These are phyloP conservation scores for Silene uniflora DNA, from an alignment of 148 eudicot genomes.

Conservation along the genomic window DNA sequence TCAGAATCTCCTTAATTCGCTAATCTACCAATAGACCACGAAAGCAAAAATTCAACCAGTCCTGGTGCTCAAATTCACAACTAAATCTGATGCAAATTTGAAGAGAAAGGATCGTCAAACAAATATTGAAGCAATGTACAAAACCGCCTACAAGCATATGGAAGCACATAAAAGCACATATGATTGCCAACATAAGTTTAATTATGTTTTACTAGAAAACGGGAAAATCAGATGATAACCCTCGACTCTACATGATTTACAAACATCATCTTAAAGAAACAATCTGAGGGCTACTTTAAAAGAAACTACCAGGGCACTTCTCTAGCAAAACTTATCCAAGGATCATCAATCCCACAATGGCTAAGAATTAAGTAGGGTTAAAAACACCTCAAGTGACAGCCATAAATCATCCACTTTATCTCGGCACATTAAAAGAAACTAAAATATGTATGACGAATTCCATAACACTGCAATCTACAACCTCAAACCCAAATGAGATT, in stretches of 20 bases:
- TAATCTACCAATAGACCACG: constrained; percentile 20
- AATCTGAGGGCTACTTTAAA: background rate
- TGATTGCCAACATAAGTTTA: background rate
- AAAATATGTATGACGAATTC: background rate
- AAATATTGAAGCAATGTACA: background rate
- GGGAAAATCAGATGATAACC: background rate
- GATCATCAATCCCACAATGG: constrained; percentile 5
- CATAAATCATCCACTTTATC: background rate
- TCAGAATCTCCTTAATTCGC: constrained; percentile 28
- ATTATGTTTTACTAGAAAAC: background rate
- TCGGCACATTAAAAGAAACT: background rate
- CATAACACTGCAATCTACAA: background rate
- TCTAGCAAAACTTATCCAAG: constrained; percentile 7
- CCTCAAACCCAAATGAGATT: too few relatives aligned
- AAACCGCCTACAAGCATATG: background rate
- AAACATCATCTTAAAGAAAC: constrained; percentile 19
- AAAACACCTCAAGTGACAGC: constrained; percentile 1
- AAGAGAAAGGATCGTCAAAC: background rate
- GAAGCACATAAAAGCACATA: background rate
- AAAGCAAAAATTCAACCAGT: constrained; percentile 14
- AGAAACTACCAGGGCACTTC: constrained; percentile 22
- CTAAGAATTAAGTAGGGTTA: background rate
- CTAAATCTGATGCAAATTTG: constrained; percentile 14
- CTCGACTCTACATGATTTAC: background rate
- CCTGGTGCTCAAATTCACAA: constrained; percentile 6